Evolutionary conservation across 257 asterid species (phyloP).

Genomic region (Rhazya stricta): DNA sequence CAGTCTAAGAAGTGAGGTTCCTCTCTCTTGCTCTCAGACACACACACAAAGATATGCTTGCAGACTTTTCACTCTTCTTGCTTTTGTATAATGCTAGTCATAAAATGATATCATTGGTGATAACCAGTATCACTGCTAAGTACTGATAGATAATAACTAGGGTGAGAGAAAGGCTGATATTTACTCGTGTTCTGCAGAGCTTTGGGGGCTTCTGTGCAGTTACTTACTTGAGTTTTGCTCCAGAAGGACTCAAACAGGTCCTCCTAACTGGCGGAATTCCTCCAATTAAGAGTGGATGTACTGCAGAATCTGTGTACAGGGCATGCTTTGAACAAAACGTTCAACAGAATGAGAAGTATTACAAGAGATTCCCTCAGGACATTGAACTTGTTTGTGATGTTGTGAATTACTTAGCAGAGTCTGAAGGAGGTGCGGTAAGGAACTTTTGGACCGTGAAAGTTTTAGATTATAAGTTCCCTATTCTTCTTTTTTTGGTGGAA

Average conservation of each 20-base stretch:
- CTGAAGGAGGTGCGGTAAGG: constrained; percentile 96
- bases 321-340: constrained; percentile 71
- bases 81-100: not conserved
- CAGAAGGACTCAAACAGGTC: constrained; percentile 83
- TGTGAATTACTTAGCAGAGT: constrained; percentile 61
- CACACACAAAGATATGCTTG: not conserved
- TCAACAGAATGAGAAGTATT: constrained; percentile 72
- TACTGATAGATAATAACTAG: not conserved
- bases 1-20: not conserved
- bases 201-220: constrained; percentile 95
- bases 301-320: constrained; percentile 80
- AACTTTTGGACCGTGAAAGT: constrained; percentile 10
- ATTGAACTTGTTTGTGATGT: constrained; percentile 53
- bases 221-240: constrained; percentile 93
- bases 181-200: constrained; percentile 54
- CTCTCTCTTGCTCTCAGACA: not conserved
- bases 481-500: not conserved
- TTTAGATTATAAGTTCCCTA: constrained; percentile 5
- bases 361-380: constrained; percentile 84
- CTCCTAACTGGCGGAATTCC: constrained; percentile 97
- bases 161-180: not conserved
- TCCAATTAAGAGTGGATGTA: constrained; percentile 68
- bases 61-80: not conserved
- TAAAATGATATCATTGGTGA: not conserved
- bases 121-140: not conserved